Evolutionary conservation across 352 stramenopile species (phyloP).

Genomic region (Pythium monospermum): DNA sequence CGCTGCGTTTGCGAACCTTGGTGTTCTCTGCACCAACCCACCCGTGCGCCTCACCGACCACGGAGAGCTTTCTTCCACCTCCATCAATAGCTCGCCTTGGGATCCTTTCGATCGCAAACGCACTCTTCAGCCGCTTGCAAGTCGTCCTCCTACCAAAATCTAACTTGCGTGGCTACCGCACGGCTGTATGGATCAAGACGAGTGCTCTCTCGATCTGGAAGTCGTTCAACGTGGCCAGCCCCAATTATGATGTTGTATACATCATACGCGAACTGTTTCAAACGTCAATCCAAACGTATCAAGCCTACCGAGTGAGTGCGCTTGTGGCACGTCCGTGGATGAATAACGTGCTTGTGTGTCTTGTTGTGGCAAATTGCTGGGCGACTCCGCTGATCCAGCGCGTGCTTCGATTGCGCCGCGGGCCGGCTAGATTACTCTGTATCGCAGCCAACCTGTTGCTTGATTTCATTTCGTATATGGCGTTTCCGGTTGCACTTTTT

Average conservation of each 20-base stretch:
- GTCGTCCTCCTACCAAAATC: no score
- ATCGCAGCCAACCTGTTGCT: constrained; percentile 13
- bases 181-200: no score
- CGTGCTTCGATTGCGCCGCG: neutral
- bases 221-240: constrained; percentile 10
- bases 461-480: constrained; percentile 21
- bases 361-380: constrained; percentile 30
- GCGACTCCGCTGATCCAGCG: constrained; percentile 17
- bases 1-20: constrained; percentile 2
- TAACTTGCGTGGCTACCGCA: no score
- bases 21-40: no score
- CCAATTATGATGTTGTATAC: constrained; percentile 20
- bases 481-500: constrained; percentile 18
- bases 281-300: constrained; percentile 21
- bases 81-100: no score
- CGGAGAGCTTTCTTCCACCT: no score
- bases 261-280: constrained; percentile 23
- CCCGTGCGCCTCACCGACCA: no score
- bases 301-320: constrained; percentile 23
- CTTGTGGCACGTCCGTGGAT: constrained; percentile 19
- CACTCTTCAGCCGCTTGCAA: no score
- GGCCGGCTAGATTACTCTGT: constrained; percentile 6
- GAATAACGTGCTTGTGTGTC: constrained; percentile 15
- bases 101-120: no score
- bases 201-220: neutral